Percentiles rank a stretch among this genome's conserved stretches.
These are phyloP conservation scores for Hericium coralloides DNA, from an alignment of 768 basidiomycete species.

Conservation along the genomic window DNA sequence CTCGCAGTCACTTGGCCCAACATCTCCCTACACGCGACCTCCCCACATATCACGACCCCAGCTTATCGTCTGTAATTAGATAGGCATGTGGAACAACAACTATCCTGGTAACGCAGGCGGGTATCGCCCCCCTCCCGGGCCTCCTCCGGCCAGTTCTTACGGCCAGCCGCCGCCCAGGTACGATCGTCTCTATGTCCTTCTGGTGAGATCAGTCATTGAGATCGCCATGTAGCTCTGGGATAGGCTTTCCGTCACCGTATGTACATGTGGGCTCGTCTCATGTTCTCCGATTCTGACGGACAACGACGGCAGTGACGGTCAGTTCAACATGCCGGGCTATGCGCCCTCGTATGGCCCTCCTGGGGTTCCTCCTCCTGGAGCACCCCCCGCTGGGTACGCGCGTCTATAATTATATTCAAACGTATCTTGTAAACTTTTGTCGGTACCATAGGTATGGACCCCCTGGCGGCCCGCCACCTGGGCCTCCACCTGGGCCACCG, in stretches of 20 bases:
- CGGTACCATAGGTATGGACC: background rate
- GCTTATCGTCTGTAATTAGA: background rate
- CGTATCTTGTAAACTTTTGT: background rate
- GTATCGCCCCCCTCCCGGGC: slow-evolving; percentile 5
- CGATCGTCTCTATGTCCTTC: background rate
- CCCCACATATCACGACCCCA: background rate
- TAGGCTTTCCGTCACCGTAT: slow-evolving; percentile 10
- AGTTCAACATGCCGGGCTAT: slow-evolving; percentile 9
- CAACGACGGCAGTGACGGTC: slow-evolving; percentile 3
- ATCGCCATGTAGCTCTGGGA: background rate
- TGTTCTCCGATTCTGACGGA: background rate
- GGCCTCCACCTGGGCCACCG: slow-evolving; percentile 11
- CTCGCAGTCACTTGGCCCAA: too few species aligned
- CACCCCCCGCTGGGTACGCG: slow-evolving; percentile 8
- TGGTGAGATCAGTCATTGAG: background rate
- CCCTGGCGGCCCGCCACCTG: background rate
- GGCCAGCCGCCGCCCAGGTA: slow-evolving; percentile 2
- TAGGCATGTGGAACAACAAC: slow-evolving; percentile 7
- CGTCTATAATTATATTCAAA: background rate
- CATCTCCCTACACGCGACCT: background rate
- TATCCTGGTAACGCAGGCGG: background rate
- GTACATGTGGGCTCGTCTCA: background rate
- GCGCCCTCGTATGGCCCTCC: slow-evolving; percentile 16
- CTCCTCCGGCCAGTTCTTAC: slow-evolving; percentile 1
- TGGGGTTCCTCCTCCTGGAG: slow-evolving; percentile 12